Conservation (phyloP, 768 basidiomycete genomes). For the Termitomyces sp. region DNA sequence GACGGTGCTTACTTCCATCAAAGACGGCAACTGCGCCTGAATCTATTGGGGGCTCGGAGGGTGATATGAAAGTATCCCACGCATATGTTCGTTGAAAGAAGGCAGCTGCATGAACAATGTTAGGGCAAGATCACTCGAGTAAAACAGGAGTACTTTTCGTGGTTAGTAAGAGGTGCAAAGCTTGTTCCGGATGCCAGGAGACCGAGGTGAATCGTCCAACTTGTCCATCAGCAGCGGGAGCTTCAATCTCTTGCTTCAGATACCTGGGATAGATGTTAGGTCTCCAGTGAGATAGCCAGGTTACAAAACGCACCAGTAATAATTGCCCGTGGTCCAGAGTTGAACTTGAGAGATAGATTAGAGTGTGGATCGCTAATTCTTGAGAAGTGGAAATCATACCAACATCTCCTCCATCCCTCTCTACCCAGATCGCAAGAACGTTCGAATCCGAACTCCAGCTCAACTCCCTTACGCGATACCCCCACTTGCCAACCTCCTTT, state of each 20-base stretch:
- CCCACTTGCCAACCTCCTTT: slow-evolving; percentile 42
- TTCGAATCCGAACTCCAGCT: slow-evolving; percentile 88
- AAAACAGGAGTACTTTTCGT: slow-evolving; percentile 49
- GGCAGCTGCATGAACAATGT: slow-evolving; percentile 30
- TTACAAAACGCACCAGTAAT: slow-evolving; percentile 65
- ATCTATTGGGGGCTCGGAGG: slow-evolving; percentile 56
- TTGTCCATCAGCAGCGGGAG: slow-evolving; percentile 28
- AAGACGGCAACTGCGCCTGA: slow-evolving; percentile 86
- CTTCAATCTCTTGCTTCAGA: slow-evolving; percentile 82
- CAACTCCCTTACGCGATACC: slow-evolving; percentile 71
- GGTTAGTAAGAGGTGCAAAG: slow-evolving; percentile 59
- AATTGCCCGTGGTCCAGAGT: slow-evolving; percentile 92
- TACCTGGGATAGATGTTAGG: slow-evolving; percentile 48
- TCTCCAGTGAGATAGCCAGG: neutral
- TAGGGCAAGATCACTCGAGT: neutral
- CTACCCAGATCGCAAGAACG: slow-evolving; percentile 82
- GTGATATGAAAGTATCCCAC: slow-evolving; percentile 76
- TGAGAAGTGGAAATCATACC: slow-evolving; percentile 37
- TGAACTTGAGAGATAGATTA: slow-evolving; percentile 55
- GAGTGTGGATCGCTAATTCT: neutral
- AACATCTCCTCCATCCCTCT: slow-evolving; percentile 59
- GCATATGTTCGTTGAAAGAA: slow-evolving; percentile 58
- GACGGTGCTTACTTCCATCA: slow-evolving; percentile 69
- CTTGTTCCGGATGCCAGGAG: slow-evolving; percentile 83
- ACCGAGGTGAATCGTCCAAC: slow-evolving; percentile 63